Evolutionary conservation across 805 yeast genomes (phyloP), one percentile per base, ranked within the genome.

Genomic region (Candida schatavii): DNA sequence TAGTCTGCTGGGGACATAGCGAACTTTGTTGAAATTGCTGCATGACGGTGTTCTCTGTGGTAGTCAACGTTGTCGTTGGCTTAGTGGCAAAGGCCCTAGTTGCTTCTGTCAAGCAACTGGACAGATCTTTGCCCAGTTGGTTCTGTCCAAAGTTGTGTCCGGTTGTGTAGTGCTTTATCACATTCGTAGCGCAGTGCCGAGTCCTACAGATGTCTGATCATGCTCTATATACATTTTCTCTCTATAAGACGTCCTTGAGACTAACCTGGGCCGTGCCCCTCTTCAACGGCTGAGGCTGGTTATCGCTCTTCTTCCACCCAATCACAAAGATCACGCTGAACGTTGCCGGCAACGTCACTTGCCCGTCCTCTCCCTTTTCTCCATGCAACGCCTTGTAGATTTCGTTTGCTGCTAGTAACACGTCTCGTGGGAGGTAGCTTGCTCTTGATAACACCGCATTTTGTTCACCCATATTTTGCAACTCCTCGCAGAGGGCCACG

Each of bases 401-500:
- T 20, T 86, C 83, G 45, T 83, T 83, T 0, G 91, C 82, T 0
- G 93, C 88, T n/a, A 81, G 61, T 18, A 87, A 61, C 14, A 85
- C 71, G 54, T 85, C 93, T 46, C 81, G 70, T 3, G 72, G 71
- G 35, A 70, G 48, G 38, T 52, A 50, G 20, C 55, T 55, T 3
- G 72, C 50, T 37, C 75, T 51, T 4, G 82, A 71, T 25, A 87
- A 56, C 20, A 80, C 77, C 2, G 93, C 81, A 56, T 86, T 88
- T 44, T 81, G 81, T 59, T 88, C 96, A 3, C 96, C 96, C 95
- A 87, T 87, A 18, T 77, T 64, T 55, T 84, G 87, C 31, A 88
- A 61, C 49, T 88, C 95, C 40, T 75, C 77, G 66, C 87, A 71
- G 30, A 88, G 61, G 2, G 87, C 73, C 42, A 78, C 67, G 37